These are phyloP conservation scores for Melampsora larici-populina DNA, from an alignment of 1,284 basidiomycete genomes.

Conservation along the genomic window DNA sequence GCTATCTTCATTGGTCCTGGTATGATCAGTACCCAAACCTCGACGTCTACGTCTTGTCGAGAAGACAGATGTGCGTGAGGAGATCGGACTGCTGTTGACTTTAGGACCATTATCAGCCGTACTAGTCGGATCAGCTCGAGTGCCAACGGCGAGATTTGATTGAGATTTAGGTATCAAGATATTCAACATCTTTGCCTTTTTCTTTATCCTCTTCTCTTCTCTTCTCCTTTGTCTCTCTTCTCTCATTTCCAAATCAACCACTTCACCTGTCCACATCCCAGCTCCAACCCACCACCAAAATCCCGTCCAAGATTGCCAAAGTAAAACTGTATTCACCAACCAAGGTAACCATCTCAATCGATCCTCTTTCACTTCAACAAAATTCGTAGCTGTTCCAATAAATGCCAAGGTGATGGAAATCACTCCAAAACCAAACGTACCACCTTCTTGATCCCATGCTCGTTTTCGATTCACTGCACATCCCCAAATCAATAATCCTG, in stretches of 20 bases:
- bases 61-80: background rate
- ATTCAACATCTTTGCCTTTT: conserved; percentile 25
- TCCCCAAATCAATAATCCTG: conserved; percentile 88
- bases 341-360: conserved; percentile 80
- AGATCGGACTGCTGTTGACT: conserved; percentile 2
- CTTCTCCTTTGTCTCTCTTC: conserved; percentile 52
- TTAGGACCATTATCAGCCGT: background rate
- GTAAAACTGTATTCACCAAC: conserved; percentile 77
- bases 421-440: conserved; percentile 87
- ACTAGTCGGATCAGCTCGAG: background rate
- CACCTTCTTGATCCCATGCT: conserved; percentile 75
- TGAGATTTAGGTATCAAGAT: conserved; percentile 15
- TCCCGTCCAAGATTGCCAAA: conserved; percentile 70
- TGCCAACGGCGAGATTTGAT: background rate
- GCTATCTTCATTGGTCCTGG: background rate
- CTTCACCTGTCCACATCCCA: conserved; percentile 67
- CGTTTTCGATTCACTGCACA: conserved; percentile 79
- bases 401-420: conserved; percentile 75
- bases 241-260: conserved; percentile 62
- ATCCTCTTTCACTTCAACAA: conserved; percentile 77
- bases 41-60: no score
- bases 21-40: background rate
- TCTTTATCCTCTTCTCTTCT: conserved; percentile 20
- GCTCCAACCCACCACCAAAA: conserved; percentile 94
- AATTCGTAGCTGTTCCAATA: conserved; percentile 74